A percentile compares a stretch with the other conserved stretches of the same genome.
Conservation (phyloP, 305 asterid species). For the Solanum hybrid region DNA sequence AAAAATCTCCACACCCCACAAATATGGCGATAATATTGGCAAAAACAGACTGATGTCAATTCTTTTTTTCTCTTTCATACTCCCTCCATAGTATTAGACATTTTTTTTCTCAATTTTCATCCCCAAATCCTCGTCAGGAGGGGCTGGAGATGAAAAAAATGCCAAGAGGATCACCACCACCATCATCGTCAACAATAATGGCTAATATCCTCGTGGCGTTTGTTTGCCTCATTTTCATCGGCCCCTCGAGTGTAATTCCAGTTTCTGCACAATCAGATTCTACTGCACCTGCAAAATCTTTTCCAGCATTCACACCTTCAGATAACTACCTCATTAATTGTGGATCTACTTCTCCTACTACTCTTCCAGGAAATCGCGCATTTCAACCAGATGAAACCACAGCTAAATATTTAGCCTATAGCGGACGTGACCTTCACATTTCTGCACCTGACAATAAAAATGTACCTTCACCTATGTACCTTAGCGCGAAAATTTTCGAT, state of each 20-base stretch:
- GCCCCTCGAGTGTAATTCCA: background rate
- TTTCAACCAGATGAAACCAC: constrained; percentile 17
- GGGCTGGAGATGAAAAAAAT: constrained; percentile 49
- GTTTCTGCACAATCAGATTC: constrained; percentile 5
- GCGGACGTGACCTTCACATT: constrained; percentile 11
- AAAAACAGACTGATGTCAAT: background rate
- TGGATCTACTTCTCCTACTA: constrained; percentile 15
- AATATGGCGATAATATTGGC: constrained; percentile 26
- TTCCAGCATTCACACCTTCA: constrained; percentile 15
- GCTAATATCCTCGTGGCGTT: constrained; percentile 38
- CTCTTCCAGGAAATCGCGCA: constrained; percentile 16
- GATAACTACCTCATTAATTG: constrained; percentile 27
- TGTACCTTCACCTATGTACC: constrained; percentile 38
- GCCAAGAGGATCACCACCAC: constrained; percentile 16
- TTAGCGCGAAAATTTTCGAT: constrained; percentile 46
- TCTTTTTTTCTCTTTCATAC: background rate
- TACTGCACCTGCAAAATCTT: constrained; percentile 5
- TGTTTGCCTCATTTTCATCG: constrained; percentile 17
- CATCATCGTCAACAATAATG: constrained; percentile 12
- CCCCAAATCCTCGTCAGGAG: constrained; percentile 33
- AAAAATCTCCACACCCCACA: constrained; percentile 16
- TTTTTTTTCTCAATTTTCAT: constrained; percentile 3
- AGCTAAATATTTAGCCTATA: background rate
- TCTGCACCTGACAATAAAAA: constrained; percentile 18
- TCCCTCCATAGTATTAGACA: background rate